Conservation (phyloP, 495 filamentous ascomycete genomes). For the Aspergillus heteromorphus region DNA sequence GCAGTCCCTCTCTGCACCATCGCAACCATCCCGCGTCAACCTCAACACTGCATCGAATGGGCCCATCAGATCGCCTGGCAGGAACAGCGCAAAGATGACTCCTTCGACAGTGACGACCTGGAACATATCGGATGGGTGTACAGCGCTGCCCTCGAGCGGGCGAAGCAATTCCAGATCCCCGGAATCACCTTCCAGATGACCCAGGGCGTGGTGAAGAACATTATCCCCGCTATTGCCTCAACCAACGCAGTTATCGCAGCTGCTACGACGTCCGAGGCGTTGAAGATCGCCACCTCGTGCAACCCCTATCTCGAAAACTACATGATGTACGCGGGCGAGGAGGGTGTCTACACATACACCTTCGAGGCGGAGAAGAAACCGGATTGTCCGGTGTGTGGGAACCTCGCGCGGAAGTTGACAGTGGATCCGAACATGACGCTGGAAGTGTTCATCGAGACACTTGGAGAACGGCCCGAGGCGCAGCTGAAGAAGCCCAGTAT, state of each 20-base stretch:
- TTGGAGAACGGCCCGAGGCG: conserved; percentile 77
- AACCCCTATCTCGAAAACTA: conserved; percentile 89
- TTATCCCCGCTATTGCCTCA: conserved; percentile 96
- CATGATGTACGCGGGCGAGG: conserved; percentile 99
- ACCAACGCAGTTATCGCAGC: conserved; percentile 97
- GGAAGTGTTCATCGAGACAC: conserved; percentile 76
- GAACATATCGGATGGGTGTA: conserved; percentile 98
- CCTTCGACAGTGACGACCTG: conserved; percentile 91
- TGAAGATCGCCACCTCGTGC: conserved; percentile 82
- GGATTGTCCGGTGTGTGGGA: conserved; percentile 93
- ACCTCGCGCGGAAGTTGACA: conserved; percentile 64
- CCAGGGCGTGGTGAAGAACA: conserved; percentile 98
- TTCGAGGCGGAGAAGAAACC: conserved; percentile 87
- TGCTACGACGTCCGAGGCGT: conserved; percentile 89
- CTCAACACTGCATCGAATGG: conserved; percentile 99
- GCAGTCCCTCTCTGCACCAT: conserved; percentile 96
- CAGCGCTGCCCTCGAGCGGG: conserved; percentile 73
- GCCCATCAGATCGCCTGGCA: conserved; percentile 86
- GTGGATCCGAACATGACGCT: conserved; percentile 70
- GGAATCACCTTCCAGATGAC: conserved; percentile 96
- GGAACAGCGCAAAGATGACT: conserved; percentile 49
- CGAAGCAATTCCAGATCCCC: conserved; percentile 80
- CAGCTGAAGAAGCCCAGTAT: conserved; percentile 88
- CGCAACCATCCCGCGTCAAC: conserved; percentile 93
- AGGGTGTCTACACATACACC: conserved; percentile 92